These are phyloP conservation scores for Nymphaea thermarum DNA, from an alignment of 164 flowering plant genomes.

Conservation along the genomic window DNA sequence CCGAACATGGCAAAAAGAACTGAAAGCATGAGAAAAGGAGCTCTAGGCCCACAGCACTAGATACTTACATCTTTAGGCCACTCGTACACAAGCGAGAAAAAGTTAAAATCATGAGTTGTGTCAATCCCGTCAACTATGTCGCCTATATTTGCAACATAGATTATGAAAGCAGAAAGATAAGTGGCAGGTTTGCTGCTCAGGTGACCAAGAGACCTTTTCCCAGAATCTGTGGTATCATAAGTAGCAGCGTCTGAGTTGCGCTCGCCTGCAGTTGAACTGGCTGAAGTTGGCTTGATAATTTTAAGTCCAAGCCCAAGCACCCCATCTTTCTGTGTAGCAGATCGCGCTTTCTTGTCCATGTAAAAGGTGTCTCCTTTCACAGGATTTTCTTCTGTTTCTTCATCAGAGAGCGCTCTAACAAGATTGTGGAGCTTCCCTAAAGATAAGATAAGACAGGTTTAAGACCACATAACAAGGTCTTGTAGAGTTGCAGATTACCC, in stretches of 20 bases:
- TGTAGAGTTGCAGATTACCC: too few relatives aligned
- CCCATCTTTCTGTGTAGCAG: constrained; percentile 43
- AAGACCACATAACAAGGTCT: neutral
- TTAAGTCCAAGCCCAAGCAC: constrained; percentile 87
- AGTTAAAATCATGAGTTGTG: constrained; percentile 99
- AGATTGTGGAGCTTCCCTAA: constrained; percentile 97
- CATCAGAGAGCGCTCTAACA: constrained; percentile 96
- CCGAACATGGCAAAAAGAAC: too few relatives aligned
- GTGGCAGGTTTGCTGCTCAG: constrained; percentile 66
- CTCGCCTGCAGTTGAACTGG: constrained; percentile 36
- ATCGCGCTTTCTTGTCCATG: constrained; percentile 29
- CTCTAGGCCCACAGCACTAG: neutral
- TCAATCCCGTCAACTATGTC: constrained; percentile 98
- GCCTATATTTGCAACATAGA: constrained; percentile 94
- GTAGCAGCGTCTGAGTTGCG: constrained; percentile 23
- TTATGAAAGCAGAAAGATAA: constrained; percentile 87
- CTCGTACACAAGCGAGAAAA: constrained; percentile 87
- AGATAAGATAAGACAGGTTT: neutral
- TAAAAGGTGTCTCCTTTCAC: constrained; percentile 37
- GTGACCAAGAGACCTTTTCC: constrained; percentile 66
- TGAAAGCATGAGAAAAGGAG: too few relatives aligned
- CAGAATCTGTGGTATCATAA: constrained; percentile 63
- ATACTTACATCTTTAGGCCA: constrained; percentile 91
- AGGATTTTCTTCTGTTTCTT: constrained; percentile 46
- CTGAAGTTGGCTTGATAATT: constrained; percentile 26